These are phyloP conservation scores for Boletus sp. DNA, from an alignment of 1,284 basidiomycete genomes.

Conservation along the genomic window DNA sequence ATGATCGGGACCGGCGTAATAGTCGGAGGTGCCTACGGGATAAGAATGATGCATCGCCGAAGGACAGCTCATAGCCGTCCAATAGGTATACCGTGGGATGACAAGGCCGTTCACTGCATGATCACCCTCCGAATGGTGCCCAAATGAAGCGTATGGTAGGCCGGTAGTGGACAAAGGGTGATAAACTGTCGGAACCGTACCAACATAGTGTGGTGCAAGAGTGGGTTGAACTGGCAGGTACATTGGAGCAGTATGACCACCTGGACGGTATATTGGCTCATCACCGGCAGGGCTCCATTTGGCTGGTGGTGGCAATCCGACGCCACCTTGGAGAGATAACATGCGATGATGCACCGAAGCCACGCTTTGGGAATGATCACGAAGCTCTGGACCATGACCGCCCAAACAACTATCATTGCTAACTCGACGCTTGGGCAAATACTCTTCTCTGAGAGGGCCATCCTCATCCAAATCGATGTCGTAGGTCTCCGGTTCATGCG, in stretches of 20 bases:
- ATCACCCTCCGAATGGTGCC: slow-evolving; percentile 24
- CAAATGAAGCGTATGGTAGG: slow-evolving; percentile 37
- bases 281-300: slow-evolving; percentile 80
- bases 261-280: slow-evolving; percentile 64
- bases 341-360: slow-evolving; percentile 10
- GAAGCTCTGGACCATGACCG: slow-evolving; percentile 7
- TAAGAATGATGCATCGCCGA: slow-evolving; percentile 53
- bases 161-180: slow-evolving; percentile 47
- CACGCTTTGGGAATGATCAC: slow-evolving; percentile 5
- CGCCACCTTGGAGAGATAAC: slow-evolving; percentile 36
- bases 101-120: slow-evolving; percentile 20
- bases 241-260: slow-evolving; percentile 52
- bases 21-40: slow-evolving; percentile 57
- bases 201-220: slow-evolving; percentile 33
- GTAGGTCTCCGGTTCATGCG: slow-evolving; percentile 47
- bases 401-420: slow-evolving; percentile 23
- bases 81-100: slow-evolving; percentile 47
- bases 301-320: slow-evolving; percentile 68
- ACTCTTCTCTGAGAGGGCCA: slow-evolving; percentile 78
- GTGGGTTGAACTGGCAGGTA: slow-evolving; percentile 69
- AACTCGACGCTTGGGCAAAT: slow-evolving; percentile 68
- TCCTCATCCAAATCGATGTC: slow-evolving; percentile 82
- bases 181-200: slow-evolving; percentile 36
- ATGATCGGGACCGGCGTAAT: slow-evolving; percentile 51
- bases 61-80: slow-evolving; percentile 39